Base-by-base conservation (phyloP, 1,284 basidiomycete species). In the Cystobasidium sp. region DNA sequence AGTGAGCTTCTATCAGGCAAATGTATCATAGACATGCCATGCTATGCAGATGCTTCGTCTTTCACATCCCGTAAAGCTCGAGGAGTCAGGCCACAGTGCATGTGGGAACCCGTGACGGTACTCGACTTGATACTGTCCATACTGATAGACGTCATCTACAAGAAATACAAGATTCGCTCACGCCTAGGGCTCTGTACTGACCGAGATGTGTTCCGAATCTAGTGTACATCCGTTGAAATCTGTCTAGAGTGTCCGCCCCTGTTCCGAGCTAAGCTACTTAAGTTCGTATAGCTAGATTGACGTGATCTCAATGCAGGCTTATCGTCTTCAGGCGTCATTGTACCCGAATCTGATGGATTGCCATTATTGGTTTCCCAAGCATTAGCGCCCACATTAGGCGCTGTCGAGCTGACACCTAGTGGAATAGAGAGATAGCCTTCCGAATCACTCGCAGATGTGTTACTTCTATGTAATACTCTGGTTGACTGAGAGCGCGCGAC, bases 241-340 rank as follows among this genome's bases (percentile, higher is more conserved):
- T 65, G 70, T 46, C 70, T 55, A 3, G 70, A 65, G 49, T 73
- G 70, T 8, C 70, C 70, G 8, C 70, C 70, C 5, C 70, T 37
- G 20, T 62, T 62, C 9, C 70, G 49, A 10, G 70, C 70, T 18
- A 73, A 41, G 31, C 31, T 53, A 24, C 63, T 52, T 9, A 73
- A 51, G 39, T 73, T 73, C 10, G 70, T 73, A 58, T 73, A 73
- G 53, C 70, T 73, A n/a, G 63, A 66, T 22, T 73, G 62, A 14
- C 63, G 12, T 10, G 70, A 73, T 7, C 70, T 31, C 10, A 73
- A 49, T 37, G 59, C 62, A 8, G 51, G 52, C 12, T 31, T 56
- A 22, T 62, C 63, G 3, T 73, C 70, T 7, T 73, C 70, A 7
- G 63, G 61, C 41, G 64, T 66, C 64, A 51, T 66, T 37, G 31